Base-by-base conservation (phyloP, 2,329 filamentous ascomycete species). In the Alternaria incomplexa region DNA sequence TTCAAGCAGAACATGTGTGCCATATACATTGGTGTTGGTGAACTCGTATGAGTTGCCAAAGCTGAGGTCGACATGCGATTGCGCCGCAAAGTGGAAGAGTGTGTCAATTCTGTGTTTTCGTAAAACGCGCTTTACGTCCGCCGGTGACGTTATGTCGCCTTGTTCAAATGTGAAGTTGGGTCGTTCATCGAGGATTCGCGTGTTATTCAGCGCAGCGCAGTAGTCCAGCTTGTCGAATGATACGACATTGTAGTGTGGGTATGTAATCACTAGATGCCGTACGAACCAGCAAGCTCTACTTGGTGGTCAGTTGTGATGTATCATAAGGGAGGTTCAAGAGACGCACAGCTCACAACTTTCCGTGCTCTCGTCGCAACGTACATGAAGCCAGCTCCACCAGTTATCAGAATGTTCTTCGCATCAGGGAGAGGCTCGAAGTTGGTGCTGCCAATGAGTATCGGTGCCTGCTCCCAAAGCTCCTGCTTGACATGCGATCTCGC, bases 161-260 rank as follows among this genome's bases (percentile, higher is more conserved):
- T 92, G 89, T 78, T 92, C 91, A 77, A 95, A 95, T 28, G 85
- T 87, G 79, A 94, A 96, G 80, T 94, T 95, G 58, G 85, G 83
- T 70, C 85, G 86, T 65, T 86, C 85, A 71, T 91, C 86, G 52
- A 95, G 85, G 54, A 87, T 84, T 47, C 89, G 85, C 4, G 91
- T 93, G 80, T 95, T 96, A 83, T 93, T 93, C 70, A 93, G 83
- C 8, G 91, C 91, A 8, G 92, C 87, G 81, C 91, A 93, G 81
- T 93, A 93, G 78, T 95, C 92, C 62, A 95, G 85, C 80, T 94
- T 95, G 82, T 96, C 92, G 73, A 94, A 93, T 32, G 90, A 94
- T 54, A 95, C 85, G 66, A 95, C 87, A 74, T 91, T 92, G 84
- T 96, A 96, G 66, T 87, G 85, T 4, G 90, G 87, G 75, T 95